These are phyloP conservation scores for Candida khao-thaluensis DNA, from an alignment of 805 yeast species.

Conservation along the genomic window DNA sequence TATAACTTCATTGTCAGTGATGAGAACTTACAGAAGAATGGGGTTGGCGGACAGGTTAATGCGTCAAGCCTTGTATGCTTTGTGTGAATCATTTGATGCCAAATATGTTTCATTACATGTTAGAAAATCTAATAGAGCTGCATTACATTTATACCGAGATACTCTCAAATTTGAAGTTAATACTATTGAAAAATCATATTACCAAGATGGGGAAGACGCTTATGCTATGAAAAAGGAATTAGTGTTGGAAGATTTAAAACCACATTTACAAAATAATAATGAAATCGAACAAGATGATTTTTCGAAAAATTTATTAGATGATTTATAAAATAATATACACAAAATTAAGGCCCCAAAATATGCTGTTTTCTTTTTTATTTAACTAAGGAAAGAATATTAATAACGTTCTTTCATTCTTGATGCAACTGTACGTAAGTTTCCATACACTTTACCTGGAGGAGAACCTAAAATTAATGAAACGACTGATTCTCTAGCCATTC, in stretches of 20 bases:
- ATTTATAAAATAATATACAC: slow-evolving; percentile 16
- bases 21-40: slow-evolving; percentile 93
- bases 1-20: slow-evolving; percentile 88
- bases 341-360: slow-evolving; percentile 3
- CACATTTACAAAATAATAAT: slow-evolving; percentile 52
- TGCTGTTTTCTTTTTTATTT: slow-evolving; percentile 1
- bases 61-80: slow-evolving; percentile 77
- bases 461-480: slow-evolving; percentile 93
- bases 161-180: slow-evolving; percentile 80
- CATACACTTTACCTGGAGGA: slow-evolving; percentile 98
- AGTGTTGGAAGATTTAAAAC: slow-evolving; percentile 57
- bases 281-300: slow-evolving; percentile 54
- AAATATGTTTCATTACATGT: slow-evolving; percentile 89
- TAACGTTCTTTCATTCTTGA: slow-evolving; percentile 96
- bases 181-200: slow-evolving; percentile 81
- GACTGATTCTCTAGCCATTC: slow-evolving; percentile 98
- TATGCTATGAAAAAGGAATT: slow-evolving; percentile 85
- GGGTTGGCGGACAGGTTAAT: slow-evolving; percentile 91
- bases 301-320: slow-evolving; percentile 31
- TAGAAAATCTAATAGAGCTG: slow-evolving; percentile 90
- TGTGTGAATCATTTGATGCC: slow-evolving; percentile 79
- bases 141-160: slow-evolving; percentile 85
- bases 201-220: slow-evolving; percentile 97
- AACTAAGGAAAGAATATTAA: slow-evolving; percentile 34
- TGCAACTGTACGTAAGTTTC: slow-evolving; percentile 94